Evolutionary conservation across 2,329 filamentous ascomycete genomes (phyloP).

Genomic region (Emericellopsis atlantica): DNA sequence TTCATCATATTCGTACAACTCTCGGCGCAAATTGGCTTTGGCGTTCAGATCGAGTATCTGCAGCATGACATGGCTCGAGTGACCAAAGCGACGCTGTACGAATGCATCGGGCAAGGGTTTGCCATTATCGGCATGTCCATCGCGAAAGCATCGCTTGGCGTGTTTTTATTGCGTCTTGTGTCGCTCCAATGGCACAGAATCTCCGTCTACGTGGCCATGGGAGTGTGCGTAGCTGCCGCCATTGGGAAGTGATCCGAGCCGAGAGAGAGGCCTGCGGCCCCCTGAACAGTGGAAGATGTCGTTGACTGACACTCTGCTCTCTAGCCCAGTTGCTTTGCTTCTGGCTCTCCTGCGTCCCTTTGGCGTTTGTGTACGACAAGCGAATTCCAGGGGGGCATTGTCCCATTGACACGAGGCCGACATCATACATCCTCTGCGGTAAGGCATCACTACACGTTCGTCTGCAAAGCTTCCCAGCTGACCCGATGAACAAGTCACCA

Average conservation of each 20-base stretch:
- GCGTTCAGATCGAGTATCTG: constrained; percentile 9
- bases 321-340: not conserved
- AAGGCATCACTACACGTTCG: too few species aligned
- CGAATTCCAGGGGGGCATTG: constrained; percentile 1
- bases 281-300: not conserved
- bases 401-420: constrained; percentile 3
- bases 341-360: constrained; percentile 2
- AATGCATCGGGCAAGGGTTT: constrained; percentile 16
- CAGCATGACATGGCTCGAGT: not conserved
- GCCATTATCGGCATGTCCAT: constrained; percentile 19
- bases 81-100: constrained; percentile 4
- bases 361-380: constrained; percentile 3
- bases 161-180: constrained; percentile 20
- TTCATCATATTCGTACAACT: constrained; percentile 13
- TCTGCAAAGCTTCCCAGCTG: too few species aligned
- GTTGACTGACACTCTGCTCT: too few species aligned
- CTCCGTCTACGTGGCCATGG: constrained; percentile 13
- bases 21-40: constrained; percentile 16
- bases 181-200: constrained; percentile 14
- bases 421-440: constrained; percentile 4
- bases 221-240: constrained; percentile 1
- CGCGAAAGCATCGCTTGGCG: constrained; percentile 19
- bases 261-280: not conserved
- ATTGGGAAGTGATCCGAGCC: not conserved
- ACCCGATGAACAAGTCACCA: not conserved